Evolutionary conservation across 345 rosid species (phyloP).

Genomic region (Eutrema yunnanense): DNA sequence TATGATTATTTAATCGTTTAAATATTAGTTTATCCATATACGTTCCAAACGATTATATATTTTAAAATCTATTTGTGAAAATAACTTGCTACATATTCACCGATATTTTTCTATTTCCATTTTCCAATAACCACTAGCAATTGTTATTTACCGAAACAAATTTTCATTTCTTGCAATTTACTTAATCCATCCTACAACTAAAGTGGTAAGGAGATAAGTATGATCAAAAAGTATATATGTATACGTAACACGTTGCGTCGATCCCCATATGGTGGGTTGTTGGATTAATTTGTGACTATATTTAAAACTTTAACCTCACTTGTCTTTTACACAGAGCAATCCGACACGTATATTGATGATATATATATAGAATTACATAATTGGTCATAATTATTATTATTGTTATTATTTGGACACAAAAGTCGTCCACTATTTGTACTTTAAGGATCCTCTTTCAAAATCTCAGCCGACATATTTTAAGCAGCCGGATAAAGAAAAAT

Average conservation of each 20-base stretch:
- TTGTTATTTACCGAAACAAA: neutral
- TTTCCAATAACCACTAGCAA: neutral
- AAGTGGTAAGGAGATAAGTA: conserved; percentile 6
- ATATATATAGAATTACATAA: neutral
- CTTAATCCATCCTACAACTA: neutral
- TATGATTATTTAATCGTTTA: too few relatives aligned
- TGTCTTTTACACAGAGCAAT: neutral
- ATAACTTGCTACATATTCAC: too few relatives aligned
- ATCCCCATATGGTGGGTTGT: neutral
- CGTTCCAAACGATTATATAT: too few relatives aligned
- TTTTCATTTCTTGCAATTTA: neutral
- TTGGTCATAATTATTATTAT: neutral
- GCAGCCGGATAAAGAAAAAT: neutral
- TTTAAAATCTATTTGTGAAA: too few relatives aligned
- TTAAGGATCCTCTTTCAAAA: neutral
- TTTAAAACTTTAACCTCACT: neutral
- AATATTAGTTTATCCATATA: too few relatives aligned
- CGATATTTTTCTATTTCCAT: too few relatives aligned
- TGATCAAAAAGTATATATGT: neutral
- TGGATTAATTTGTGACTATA: neutral
- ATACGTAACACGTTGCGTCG: neutral
- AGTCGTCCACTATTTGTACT: neutral
- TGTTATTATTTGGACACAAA: neutral
- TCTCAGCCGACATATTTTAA: neutral
- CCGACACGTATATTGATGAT: neutral